Evolutionary conservation across 495 filamentous ascomycete genomes (phyloP), one percentile per base, ranked within the genome.

Genomic region (Trichoderma virens): DNA sequence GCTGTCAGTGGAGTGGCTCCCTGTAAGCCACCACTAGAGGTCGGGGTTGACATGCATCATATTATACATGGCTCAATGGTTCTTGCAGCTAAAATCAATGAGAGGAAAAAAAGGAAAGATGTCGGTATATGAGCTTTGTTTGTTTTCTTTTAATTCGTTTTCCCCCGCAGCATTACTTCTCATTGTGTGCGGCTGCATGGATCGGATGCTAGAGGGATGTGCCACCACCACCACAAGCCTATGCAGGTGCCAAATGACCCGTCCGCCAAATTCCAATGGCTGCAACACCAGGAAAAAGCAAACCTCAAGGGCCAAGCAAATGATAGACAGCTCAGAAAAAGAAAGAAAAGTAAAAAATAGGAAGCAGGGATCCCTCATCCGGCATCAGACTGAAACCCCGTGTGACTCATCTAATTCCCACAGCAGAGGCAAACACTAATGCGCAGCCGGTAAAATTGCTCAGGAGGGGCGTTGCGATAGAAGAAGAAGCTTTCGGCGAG

Each of bases 401-500:
- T 56, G 25, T 56, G 51, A 56, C 51, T 56, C 51, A 56, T 56
- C 25, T 16, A 47, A 11, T 16, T 28, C 25, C 9, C 27, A 27
- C 51, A 56, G 51, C 25, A 45, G 41, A 56, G 25, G 51, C 51
- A 56, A 56, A 56, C 7, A 56, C 51, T 56, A 56, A 56, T 56
- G 51, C 51, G 51, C 9, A 56, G 47, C 23, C 51, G 25, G 51
- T 56, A 30, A 30, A 56, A 56, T 28, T 56, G 25, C 25, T 9
- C 51, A 47, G 51, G 51, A 56, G 47, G 51, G 51, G 51, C 27
- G 51, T 56, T 56, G 51, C 51, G 51, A 56, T 56, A 56, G 51
- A 47, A 23, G 51, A 56, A 28, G 51, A 28, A 56, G 51, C 51
- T 56, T 56, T 56, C 1, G 51, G 8, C 23, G 23, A 28, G 51